Base-by-base conservation (phyloP, 2,329 filamentous ascomycete species). In the Xylaria sp. region DNA sequence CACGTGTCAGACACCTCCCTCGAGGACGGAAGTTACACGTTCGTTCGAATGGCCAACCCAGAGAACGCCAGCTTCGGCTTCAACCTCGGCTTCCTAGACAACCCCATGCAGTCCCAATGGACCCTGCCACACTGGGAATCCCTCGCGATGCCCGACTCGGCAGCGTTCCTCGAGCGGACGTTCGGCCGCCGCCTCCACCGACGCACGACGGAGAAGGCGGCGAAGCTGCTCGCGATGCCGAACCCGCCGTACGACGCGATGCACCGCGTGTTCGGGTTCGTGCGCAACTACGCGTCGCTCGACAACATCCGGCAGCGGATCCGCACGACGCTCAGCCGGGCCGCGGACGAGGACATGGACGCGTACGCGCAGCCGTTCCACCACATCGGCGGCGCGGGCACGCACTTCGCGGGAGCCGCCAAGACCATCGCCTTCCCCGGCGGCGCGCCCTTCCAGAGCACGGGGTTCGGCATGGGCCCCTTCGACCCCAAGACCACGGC, bases 141-240 rank as follows among this genome's bases (percentile, higher is more conserved):
- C 0, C 76, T 86, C 18, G 79, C 82, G 0, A 70, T 68, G 44
- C 65, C 59, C 18, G 29, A 35, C 2, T 69, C 70, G 8, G 68
- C 81, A 0, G 86, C 87, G 0, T 81, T 78, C 85, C 87, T 65
- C 83, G 88, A 29, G 92, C 94, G 77, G 81, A 83, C 86, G 0
- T 94, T 97, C 73, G 89, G 89, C 12, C 88, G 92, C 8, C 86
- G 91, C 4, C 82, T 97, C 4, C 91, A 93, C 58, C 87, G 93
- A 50, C 84, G 84, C 62, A 84, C 88, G 2, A 73, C 90, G 0
- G 92, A 97, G 78, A 80, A 84, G 29, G 92, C 85, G 0, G 87
- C 90, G 65, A 80, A 82, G 2, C 79, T 94, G 1, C 82, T 92
- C 2, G 81, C 77, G 16, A 83, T 84, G 77, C 75, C 80, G 1